Base-by-base conservation (phyloP, 1,284 basidiomycete species). In the Tilletia walkeri region DNA sequence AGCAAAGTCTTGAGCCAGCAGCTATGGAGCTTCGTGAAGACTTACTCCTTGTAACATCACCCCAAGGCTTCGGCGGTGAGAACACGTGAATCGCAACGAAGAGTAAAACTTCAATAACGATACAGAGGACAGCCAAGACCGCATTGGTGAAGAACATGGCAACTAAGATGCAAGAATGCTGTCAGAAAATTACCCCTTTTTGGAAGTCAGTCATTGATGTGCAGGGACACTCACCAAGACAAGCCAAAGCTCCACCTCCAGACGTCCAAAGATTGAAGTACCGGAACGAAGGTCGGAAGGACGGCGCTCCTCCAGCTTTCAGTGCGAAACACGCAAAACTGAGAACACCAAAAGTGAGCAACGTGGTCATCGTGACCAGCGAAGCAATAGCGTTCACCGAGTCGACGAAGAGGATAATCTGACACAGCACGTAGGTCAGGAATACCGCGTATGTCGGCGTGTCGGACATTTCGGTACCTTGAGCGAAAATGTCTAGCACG, bases 221-320 rank as follows among this genome's bases (percentile, higher is more conserved):
- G 14, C 9, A 45, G 41, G 12, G 18, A 24, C 16, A 53, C 50
- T 53, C 50, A 53, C 74, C 76, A 38, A 83, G 78, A 38, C 76
- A 76, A 50, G 74, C 73, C 30, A 80, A 20, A 2, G 80, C 76
- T 34, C 81, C 81, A 38, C 73, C 80, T 34, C 73, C 80, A 6
- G 79, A 81, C 6, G 82, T 83, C 78, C 79, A 83, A n/a, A 83
- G 82, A 69, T 83, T 83, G 75, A 76, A 83, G 73, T 82, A 83
- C 61, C 79, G 77, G 76, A 83, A 83, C n/a, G 80, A 82, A 0
- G 82, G 82, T 12, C 82, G 76, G 69, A 83, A 83, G 63, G 77
- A 79, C 2, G 82, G 82, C 16, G 80, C 80, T n/a, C 82, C 82
- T 39, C 82, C 82, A 16, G 82, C 82, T 54, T 83, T 83, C 67